Conservation (phyloP, 2,329 filamentous ascomycete species). For the Neonectria magnoliae region DNA sequence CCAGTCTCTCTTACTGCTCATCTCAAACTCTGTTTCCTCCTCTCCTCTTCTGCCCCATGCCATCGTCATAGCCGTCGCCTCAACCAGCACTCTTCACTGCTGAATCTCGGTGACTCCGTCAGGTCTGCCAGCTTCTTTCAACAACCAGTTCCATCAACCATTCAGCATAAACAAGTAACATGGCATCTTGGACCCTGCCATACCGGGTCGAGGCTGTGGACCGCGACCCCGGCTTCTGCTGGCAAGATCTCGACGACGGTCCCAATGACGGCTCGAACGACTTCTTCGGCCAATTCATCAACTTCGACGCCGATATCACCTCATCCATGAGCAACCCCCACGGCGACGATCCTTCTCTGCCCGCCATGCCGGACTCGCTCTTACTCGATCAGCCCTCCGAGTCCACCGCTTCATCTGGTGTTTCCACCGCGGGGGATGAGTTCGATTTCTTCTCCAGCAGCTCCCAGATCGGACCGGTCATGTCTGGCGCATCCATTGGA, state of each 20-base stretch:
- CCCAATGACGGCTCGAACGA: conserved; percentile 45
- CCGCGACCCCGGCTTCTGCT: conserved; percentile 49
- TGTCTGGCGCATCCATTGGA: conserved; percentile 31
- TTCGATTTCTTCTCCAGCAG: conserved; percentile 50
- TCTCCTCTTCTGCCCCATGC: conserved; percentile 31
- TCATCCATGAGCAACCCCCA: conserved; percentile 36
- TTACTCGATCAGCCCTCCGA: conserved; percentile 45
- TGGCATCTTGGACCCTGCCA: conserved; percentile 51
- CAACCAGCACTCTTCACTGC: conserved; percentile 29
- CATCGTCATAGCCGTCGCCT: conserved; percentile 32
- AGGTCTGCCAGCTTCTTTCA: conserved; percentile 20
- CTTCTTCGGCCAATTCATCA: conserved; percentile 51
- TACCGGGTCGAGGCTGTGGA: conserved; percentile 49
- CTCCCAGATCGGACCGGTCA: conserved; percentile 42
- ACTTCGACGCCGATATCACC: conserved; percentile 47
- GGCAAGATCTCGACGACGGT: conserved; percentile 47
- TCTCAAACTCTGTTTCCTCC: conserved; percentile 40
- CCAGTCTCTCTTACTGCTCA: conserved; percentile 35
- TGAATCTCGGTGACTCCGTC: conserved; percentile 35
- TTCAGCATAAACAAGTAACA: conserved; percentile 30
- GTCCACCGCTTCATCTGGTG: conserved; percentile 48
- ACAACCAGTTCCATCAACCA: conserved; percentile 16
- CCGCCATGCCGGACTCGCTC: conserved; percentile 42
- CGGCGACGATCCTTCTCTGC: conserved; percentile 35
- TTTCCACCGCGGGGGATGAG: conserved; percentile 49